These are phyloP conservation scores for Nitzschia sp. DNA, from an alignment of 108 stramenopile genomes.

Conservation along the genomic window DNA sequence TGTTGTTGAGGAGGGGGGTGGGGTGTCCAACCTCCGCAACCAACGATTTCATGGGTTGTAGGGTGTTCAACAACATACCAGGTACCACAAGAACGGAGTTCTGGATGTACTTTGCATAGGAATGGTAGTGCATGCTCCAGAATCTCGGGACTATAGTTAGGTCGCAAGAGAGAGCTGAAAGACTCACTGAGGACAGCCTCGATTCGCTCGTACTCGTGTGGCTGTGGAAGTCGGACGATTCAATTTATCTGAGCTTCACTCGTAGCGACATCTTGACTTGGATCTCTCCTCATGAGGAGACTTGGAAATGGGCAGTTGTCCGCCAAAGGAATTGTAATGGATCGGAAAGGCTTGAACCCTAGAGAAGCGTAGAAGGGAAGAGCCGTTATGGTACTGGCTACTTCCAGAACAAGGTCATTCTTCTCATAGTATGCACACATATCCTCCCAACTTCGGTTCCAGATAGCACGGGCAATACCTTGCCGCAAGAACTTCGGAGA, in stretches of 20 bases:
- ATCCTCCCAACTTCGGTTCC: conserved; percentile 20
- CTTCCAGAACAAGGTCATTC: conserved; percentile 25
- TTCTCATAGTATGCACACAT: conserved; percentile 1
- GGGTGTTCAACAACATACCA: conserved; percentile 39
- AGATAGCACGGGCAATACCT: conserved; percentile 17
- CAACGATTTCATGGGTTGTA: neutral
- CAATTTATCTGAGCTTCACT: conserved; percentile 1
- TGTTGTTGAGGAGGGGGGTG: neutral
- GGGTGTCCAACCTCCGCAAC: conserved; percentile 38
- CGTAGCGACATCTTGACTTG: neutral
- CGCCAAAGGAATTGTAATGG: conserved; percentile 14
- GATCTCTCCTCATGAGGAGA: conserved; percentile 18
- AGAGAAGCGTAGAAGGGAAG: conserved; percentile 30
- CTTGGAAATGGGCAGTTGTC: conserved; percentile 20
- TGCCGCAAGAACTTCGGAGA: neutral
- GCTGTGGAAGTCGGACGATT: conserved; percentile 25
- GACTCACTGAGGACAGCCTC: conserved; percentile 7
- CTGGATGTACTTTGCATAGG: conserved; percentile 2
- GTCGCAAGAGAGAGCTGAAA: conserved; percentile 3
- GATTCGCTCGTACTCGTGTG: conserved; percentile 8
- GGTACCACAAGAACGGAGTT: conserved; percentile 28
- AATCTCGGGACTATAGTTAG: conserved; percentile 19
- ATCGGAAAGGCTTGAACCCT: conserved; percentile 15
- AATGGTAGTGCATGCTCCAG: conserved; percentile 14
- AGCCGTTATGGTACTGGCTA: conserved; percentile 30